Conservation (phyloP, 345 rosid species). For the Populus deltoides region DNA sequence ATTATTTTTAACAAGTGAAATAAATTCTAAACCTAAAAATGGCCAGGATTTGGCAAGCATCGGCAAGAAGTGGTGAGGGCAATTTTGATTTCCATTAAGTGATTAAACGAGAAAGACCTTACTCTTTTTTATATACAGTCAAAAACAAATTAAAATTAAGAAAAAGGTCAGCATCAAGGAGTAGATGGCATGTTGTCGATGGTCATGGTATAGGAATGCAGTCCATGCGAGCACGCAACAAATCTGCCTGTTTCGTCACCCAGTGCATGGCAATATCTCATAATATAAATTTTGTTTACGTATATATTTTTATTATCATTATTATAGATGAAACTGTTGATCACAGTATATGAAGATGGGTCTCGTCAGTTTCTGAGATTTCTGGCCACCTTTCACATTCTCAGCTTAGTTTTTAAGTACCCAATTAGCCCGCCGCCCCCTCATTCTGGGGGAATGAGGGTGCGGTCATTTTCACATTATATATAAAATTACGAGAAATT, state of each 20-base stretch:
- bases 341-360: neutral
- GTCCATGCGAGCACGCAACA: constrained; percentile 51
- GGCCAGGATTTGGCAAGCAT: too few species aligned
- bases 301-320: neutral
- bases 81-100: neutral
- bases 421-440: too few species aligned
- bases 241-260: constrained; percentile 26
- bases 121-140: neutral
- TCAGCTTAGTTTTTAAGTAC: too few species aligned
- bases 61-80: neutral
- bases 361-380: neutral
- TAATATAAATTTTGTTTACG: neutral
- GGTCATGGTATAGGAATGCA: constrained; percentile 23
- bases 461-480: too few species aligned
- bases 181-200: constrained; percentile 35
- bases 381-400: too few species aligned
- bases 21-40: too few species aligned
- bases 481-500: too few species aligned
- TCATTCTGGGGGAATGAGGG: too few species aligned
- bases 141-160: neutral
- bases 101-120: neutral
- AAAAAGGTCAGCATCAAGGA: constrained; percentile 19
- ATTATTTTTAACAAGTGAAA: too few species aligned
- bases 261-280: constrained; percentile 24
- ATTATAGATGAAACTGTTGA: too few species aligned